These are phyloP conservation scores for Hymenoscyphus albidus DNA, from an alignment of 2,329 filamentous ascomycete species.

Conservation along the genomic window DNA sequence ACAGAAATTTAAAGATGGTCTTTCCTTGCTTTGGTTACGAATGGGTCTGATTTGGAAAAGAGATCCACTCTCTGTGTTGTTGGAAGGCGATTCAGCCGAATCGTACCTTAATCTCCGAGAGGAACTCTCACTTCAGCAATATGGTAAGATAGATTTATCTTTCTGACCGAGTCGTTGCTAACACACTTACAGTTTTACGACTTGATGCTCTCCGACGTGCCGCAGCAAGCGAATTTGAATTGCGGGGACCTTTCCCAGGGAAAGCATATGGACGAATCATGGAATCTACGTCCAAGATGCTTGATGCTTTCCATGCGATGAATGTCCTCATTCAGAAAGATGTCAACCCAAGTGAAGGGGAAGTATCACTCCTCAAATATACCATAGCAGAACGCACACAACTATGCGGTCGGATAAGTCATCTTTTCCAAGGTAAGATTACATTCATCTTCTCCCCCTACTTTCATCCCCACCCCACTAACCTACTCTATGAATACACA, in stretches of 20 bases:
- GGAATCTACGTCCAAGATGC: slow-evolving; percentile 73
- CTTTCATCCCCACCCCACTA: background rate
- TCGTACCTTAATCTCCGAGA: slow-evolving; percentile 86
- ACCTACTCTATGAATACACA: slow-evolving; percentile 4
- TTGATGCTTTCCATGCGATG: slow-evolving; percentile 96
- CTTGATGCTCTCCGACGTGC: slow-evolving; percentile 70
- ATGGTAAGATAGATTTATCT: slow-evolving; percentile 42
- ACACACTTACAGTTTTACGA: slow-evolving; percentile 46
- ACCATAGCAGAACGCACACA: slow-evolving; percentile 75
- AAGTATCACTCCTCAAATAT: slow-evolving; percentile 74
- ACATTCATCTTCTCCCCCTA: background rate
- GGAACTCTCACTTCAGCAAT: slow-evolving; percentile 81
- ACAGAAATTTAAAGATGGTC: slow-evolving; percentile 80
- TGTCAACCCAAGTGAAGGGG: slow-evolving; percentile 69
- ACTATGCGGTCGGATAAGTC: slow-evolving; percentile 84
- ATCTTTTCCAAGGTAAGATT: slow-evolving; percentile 58
- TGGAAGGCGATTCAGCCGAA: slow-evolving; percentile 50
- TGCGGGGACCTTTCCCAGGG: slow-evolving; percentile 81
- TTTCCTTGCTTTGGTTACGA: slow-evolving; percentile 87
- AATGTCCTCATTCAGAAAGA: slow-evolving; percentile 86
- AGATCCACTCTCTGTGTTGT: slow-evolving; percentile 74
- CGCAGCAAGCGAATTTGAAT: slow-evolving; percentile 81
- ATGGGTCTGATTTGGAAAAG: slow-evolving; percentile 97
- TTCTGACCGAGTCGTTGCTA: slow-evolving; percentile 20
- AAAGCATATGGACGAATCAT: slow-evolving; percentile 71